phyloP scores from a whole-genome alignment of 164 flowering plant genomes.

The Stephania yunnanensis region DNA sequence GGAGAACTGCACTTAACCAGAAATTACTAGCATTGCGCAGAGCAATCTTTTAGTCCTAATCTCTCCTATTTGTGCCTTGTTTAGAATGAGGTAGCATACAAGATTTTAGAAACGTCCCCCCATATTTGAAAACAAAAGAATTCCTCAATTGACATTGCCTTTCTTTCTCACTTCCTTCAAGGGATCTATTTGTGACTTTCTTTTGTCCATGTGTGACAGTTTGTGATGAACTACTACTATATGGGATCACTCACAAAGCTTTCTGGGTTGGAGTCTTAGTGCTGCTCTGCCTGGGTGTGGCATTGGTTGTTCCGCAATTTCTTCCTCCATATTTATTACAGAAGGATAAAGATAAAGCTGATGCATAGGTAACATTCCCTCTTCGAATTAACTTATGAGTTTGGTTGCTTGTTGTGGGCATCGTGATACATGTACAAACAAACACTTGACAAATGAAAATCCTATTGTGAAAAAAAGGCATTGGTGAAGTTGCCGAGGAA shows the following conservation, averaged over 20 bases:
- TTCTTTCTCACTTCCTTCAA: not conserved
- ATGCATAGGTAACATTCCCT: not conserved
- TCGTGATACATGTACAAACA: too few species aligned
- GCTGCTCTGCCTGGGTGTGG: constrained; percentile 54
- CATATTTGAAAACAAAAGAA: not conserved
- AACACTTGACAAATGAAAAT: too few species aligned
- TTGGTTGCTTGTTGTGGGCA: too few species aligned
- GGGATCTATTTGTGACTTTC: not conserved
- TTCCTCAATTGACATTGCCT: not conserved
- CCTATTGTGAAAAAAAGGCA: not conserved
- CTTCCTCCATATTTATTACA: constrained; percentile 53
- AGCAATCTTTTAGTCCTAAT: too few species aligned
- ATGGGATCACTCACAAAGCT: constrained; percentile 75
- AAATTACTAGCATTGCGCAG: too few species aligned
- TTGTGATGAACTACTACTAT: constrained; percentile 66
- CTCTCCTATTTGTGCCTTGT: too few species aligned
- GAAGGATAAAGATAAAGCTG: constrained; percentile 15
- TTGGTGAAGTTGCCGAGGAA: too few species aligned
- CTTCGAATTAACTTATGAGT: constrained; percentile 2
- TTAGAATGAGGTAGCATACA: too few species aligned
- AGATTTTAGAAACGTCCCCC: not conserved
- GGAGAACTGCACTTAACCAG: too few species aligned
- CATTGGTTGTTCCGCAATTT: constrained; percentile 51
- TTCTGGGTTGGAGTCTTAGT: constrained; percentile 68
- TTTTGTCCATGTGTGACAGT: constrained; percentile 34